Evolutionary conservation across 208 protist species (phyloP), one percentile per base, ranked within the genome.

Genomic region (Novymonas esmeraldas): DNA sequence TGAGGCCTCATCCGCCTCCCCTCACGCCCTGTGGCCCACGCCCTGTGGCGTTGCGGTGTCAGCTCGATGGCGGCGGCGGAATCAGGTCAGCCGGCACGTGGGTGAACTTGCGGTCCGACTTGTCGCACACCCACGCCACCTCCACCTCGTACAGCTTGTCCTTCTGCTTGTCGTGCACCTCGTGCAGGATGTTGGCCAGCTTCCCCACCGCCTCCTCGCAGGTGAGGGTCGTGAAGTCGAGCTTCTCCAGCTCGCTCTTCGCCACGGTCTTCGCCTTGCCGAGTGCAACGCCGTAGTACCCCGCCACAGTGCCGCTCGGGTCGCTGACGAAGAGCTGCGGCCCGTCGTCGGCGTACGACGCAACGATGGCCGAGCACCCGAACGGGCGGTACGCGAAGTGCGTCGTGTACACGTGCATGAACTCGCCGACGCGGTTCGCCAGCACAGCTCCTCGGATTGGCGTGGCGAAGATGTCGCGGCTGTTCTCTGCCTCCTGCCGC

Each of bases 231-330:
- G 61, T 45, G 45, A 99, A 96, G 61, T 99, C 87, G 24, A 99
- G 77, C 78, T 99, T 99, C 90, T 99, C 98, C 14, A 99, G 70
- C 82, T 99, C 98, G 29, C 97, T 98, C 73, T 99, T 99, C n/a
- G 98, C 98, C 10, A 98, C 86, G 45, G 97, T 96, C 81, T 98
- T 99, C 16, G 87, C 97, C 79, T 99, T 99, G 20, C 99, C 99
- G n/a, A 98, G 79, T 14, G 98, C 97, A 49, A 93, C 79, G 18
- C 87, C 98, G 73, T 94, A 98, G 86, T 98, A 99, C 5, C 96
- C 96, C 44, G 84, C 87, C n/a, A 93, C 85, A 29, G 88, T 92
- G 54, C 98, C 98, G 46, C 98, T 99, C 10, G 98, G 98, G 68
- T 99, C 98, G 61, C 98, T 89, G 59, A 98, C 86, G 82, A 90